Base-by-base conservation (phyloP, 108 stramenopile species). In the Cylindrotheca closterium region DNA sequence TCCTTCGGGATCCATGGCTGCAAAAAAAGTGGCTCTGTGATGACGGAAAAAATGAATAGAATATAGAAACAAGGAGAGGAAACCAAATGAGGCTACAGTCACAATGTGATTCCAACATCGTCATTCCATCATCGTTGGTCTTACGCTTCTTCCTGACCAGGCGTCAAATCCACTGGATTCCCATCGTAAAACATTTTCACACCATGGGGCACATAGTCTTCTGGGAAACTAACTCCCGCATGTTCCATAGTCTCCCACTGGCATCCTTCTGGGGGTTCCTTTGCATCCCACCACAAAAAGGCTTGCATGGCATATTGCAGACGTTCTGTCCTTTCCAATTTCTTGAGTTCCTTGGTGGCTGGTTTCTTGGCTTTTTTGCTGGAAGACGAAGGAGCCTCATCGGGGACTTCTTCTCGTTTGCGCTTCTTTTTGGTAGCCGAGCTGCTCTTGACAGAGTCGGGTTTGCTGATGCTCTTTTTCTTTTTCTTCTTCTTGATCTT, bases 241-340 rank as follows among this genome's bases (percentile, higher is more conserved):
- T 98, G 97, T 75, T 99, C 97, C 86, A 99, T 92, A 26, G 79
- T 91, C 15, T 54, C 63, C 99, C 99, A 99, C 63, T 98, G 91
- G 68, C 75, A 82, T 37, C 98, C 98, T 28, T 67, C 76, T 28
- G 95, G 93, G 4, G 83, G 92, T 19, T 90, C 81, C 23, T 75
- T 67, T 42, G 94, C 86, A 60, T 95, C 73, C 94, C 91, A 93
- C 94, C 91, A 93, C 25, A 92, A 74, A 68, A 91, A 88, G 64
- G 91, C 81, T 75, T 95, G 91, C 91, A 95, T 95, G 47, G 89
- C 94, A 62, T 91, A 88, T 19, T 84, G 75, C 51, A 95, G 67
- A 1, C 91, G 86, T 61, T 89, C 88, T 23, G 87, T 49, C 51
- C 80, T 86, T 59, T 91, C 88, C 46, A 88, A 58, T 63, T 84